These are phyloP conservation scores for Heliamphora exappendiculata DNA, from an alignment of 148 eudicot species.

Conservation along the genomic window DNA sequence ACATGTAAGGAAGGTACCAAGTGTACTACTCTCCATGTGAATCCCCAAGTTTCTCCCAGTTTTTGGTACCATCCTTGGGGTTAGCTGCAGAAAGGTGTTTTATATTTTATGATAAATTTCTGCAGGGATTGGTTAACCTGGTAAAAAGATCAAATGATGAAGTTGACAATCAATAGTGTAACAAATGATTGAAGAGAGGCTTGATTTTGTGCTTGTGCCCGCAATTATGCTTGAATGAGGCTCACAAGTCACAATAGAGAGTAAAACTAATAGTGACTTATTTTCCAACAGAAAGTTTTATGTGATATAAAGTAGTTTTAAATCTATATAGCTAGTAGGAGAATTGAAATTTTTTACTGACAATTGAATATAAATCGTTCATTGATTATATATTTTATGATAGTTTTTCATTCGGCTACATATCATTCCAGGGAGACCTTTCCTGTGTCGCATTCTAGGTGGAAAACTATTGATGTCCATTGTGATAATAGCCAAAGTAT, in stretches of 20 bases:
- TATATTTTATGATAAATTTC: not conserved
- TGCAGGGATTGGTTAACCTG: not conserved
- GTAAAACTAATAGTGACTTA: not conserved
- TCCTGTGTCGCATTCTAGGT: slow-evolving; percentile 30
- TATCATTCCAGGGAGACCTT: slow-evolving; percentile 32
- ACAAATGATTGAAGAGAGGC: not conserved
- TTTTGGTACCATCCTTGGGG: not conserved
- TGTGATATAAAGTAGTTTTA: not conserved
- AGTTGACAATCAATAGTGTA: not conserved
- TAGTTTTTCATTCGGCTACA: slow-evolving; percentile 1
- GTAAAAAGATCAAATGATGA: not conserved
- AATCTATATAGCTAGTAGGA: not conserved
- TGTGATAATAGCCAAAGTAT: slow-evolving; percentile 44
- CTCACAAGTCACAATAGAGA: not conserved
- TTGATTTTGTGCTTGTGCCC: slow-evolving; percentile 1
- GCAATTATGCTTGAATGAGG: not conserved
- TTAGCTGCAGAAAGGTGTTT: not conserved
- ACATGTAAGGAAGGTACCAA: too few species aligned
- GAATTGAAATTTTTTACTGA: not conserved
- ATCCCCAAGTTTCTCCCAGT: not conserved
- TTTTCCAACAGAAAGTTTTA: not conserved
- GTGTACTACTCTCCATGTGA: not conserved
- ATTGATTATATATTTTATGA: not conserved
- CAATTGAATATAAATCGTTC: not conserved
- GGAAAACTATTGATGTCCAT: slow-evolving; percentile 59